Base-by-base conservation (phyloP, 495 filamentous ascomycete species). In the Trypethelium eluteriae region DNA sequence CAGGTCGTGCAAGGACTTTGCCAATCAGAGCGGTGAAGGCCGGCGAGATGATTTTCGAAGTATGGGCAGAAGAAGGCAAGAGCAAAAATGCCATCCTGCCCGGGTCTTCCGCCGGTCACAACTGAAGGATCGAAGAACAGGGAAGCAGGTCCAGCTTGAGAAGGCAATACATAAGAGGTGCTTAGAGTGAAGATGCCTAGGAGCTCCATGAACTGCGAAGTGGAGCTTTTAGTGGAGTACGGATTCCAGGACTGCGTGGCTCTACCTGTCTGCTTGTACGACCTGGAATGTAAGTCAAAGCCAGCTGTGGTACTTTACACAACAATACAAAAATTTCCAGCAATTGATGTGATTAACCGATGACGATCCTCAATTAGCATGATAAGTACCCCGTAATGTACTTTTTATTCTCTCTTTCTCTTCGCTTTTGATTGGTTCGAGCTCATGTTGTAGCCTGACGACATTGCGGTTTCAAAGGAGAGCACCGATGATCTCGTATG, bases 11-110 rank as follows among this genome's bases (percentile, higher is more conserved):
- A 36, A 81, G 72, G 66, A 84, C 80, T 0, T 82, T 75, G 34
- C 82, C 87, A 5, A 76, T 90, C 7, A 78, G 87, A 49, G 73
- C 81, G 3, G 84, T 89, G 0, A 81, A 85, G 69, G 85, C 85
- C 2, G 87, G 86, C 0, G 83, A 84, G n/a, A 75, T 89, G 65
- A 79, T 83, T 50, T 83, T 89, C 64, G 87, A 90, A 76, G 83
- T 82, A 66, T 90, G 87, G 87, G 78, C 89, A 3, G 87, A 90
- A 69, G 84, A 88, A 70, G 79, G 68, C 7, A 70, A 68, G 69
- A 74, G 72, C 34, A 78, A 78, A 69, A 66, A 61, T 62, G 61
- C 64, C 34, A 38, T 16, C 18, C 46, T 47, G 9, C 1, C 4
- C 32, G 18, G n/a, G 4, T 16, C 62, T 14, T 63, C 62, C n/a